phyloP scores from a whole-genome alignment of 495 filamentous ascomycete species.

The Lophiostoma macrostomum region DNA sequence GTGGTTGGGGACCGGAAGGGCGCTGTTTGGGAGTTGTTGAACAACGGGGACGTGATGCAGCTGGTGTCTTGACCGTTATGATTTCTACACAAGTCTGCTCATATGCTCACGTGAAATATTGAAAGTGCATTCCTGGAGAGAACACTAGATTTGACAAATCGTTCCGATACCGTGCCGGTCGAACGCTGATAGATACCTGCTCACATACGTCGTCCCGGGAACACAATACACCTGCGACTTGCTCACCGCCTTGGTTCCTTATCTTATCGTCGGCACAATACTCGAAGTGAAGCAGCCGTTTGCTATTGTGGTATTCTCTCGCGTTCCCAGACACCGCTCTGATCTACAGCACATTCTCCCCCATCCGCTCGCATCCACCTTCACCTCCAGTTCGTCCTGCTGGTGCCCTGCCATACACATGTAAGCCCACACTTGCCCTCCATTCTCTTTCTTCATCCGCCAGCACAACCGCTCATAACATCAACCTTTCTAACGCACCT shows the following conservation, averaged over 20 bases:
- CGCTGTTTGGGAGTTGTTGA: constrained; percentile 16
- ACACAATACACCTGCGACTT: too few relatives aligned
- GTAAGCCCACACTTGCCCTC: not conserved
- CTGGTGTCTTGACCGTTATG: constrained; percentile 23
- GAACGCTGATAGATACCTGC: too few relatives aligned
- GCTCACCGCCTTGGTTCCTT: not conserved
- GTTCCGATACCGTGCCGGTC: too few relatives aligned
- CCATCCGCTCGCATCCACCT: constrained; percentile 1
- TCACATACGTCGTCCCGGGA: too few relatives aligned
- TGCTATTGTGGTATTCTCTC: too few relatives aligned
- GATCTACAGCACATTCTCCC: not conserved
- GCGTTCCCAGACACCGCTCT: not conserved
- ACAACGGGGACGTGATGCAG: constrained; percentile 13
- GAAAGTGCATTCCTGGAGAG: too few relatives aligned
- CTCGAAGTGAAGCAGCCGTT: constrained; percentile 9
- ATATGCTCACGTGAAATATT: too few relatives aligned
- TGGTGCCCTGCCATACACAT: not conserved
- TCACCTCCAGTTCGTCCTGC: constrained; percentile 2
- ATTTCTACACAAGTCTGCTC: too few relatives aligned
- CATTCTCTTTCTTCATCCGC: not conserved
- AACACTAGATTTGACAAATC: too few relatives aligned
- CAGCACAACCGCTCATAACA: not conserved
- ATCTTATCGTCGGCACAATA: not conserved
- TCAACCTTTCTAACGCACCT: not conserved
- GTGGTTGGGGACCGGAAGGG: constrained; percentile 25